A percentile compares a stretch with the other conserved stretches of the same genome.
These are phyloP conservation scores for Epichloe bromicola DNA, from an alignment of 2,329 filamentous ascomycete genomes.

Conservation along the genomic window DNA sequence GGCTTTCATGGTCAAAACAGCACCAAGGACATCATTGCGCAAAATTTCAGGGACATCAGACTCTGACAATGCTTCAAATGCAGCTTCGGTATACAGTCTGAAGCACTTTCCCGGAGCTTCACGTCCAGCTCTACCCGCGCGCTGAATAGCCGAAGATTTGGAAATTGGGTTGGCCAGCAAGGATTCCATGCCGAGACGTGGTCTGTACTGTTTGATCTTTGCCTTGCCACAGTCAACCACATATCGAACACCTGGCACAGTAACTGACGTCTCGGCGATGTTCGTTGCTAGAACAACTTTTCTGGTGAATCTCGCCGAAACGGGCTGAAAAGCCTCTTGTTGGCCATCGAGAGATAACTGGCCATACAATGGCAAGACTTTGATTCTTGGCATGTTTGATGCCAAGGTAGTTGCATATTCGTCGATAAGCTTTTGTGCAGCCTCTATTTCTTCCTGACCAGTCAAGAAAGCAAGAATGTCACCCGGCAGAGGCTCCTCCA, in stretches of 20 bases:
- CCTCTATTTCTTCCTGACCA: slow-evolving; percentile 86
- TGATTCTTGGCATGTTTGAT: slow-evolving; percentile 58
- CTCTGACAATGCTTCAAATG: slow-evolving; percentile 57
- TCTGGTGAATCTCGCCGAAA: slow-evolving; percentile 57
- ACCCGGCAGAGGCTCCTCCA: slow-evolving; percentile 79
- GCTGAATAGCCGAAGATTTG: slow-evolving; percentile 82
- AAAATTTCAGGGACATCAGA: slow-evolving; percentile 80
- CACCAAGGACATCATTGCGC: slow-evolving; percentile 74
- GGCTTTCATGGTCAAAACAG: slow-evolving; percentile 86
- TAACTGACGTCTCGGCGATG: slow-evolving; percentile 97
- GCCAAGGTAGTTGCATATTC: slow-evolving; percentile 63
- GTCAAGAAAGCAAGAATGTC: slow-evolving; percentile 88
- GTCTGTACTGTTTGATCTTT: slow-evolving; percentile 85
- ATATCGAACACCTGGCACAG: slow-evolving; percentile 80
- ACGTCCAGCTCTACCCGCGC: slow-evolving; percentile 82
- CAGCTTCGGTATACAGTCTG: slow-evolving; percentile 71
- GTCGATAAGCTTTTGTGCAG: slow-evolving; percentile 65
- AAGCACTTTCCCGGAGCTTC: slow-evolving; percentile 86
- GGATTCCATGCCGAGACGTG: slow-evolving; percentile 76
- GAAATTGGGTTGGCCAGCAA: slow-evolving; percentile 84
- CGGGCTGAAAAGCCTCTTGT: slow-evolving; percentile 70
- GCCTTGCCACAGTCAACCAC: slow-evolving; percentile 90
- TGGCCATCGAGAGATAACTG: slow-evolving; percentile 79
- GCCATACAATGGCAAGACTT: slow-evolving; percentile 73
- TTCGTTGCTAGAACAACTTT: slow-evolving; percentile 92